Evolutionary conservation across 176 grass and related monocot species (phyloP).

Genomic region (Elymus sibiricus): DNA sequence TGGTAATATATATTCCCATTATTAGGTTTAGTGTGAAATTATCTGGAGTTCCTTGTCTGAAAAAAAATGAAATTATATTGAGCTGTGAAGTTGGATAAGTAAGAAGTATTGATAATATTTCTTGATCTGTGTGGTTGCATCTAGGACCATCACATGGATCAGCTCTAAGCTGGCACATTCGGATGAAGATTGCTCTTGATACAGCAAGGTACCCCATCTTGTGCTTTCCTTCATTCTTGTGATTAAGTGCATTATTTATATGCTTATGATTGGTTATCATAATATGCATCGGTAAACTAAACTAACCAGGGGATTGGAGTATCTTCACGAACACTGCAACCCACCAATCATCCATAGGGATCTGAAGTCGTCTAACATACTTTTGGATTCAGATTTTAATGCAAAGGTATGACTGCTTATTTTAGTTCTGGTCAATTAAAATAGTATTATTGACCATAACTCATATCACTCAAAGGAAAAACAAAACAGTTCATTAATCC

Average conservation of each 20-base stretch:
- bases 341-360: slow-evolving; percentile 95
- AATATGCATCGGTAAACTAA: slow-evolving; percentile 29
- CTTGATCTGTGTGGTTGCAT: slow-evolving; percentile 10
- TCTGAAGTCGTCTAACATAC: slow-evolving; percentile 95
- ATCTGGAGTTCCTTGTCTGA: background rate
- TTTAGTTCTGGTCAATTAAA: slow-evolving; percentile 17
- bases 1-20: slow-evolving; percentile 37
- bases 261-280: slow-evolving; percentile 21
- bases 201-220: slow-evolving; percentile 73
- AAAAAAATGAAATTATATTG: background rate
- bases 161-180: slow-evolving; percentile 78
- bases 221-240: slow-evolving; percentile 1
- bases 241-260: background rate
- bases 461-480: background rate
- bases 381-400: slow-evolving; percentile 86
- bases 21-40: background rate
- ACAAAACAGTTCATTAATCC: background rate
- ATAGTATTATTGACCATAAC: slow-evolving; percentile 12
- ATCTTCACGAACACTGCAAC: slow-evolving; percentile 88
- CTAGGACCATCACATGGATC: slow-evolving; percentile 85
- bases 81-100: background rate
- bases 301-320: slow-evolving; percentile 85
- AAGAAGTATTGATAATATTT: background rate
- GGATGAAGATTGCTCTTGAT: slow-evolving; percentile 98
- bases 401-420: slow-evolving; percentile 64